A percentile compares a stretch with the other conserved stretches of the same genome.
These are phyloP conservation scores for Sphagnurus paluster DNA, from an alignment of 1,284 basidiomycete species.

Conservation along the genomic window DNA sequence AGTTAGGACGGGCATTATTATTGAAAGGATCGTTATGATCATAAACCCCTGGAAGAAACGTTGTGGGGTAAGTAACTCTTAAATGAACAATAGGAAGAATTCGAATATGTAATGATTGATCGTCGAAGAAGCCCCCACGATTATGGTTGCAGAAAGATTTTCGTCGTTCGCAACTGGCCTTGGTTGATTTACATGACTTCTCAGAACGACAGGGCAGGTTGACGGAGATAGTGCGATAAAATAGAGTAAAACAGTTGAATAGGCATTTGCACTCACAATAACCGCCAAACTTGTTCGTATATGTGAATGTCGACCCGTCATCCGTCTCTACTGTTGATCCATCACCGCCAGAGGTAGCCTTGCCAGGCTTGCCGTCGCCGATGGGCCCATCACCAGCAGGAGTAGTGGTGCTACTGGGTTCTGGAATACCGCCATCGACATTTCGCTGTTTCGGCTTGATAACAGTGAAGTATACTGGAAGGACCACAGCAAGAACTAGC, in stretches of 20 bases:
- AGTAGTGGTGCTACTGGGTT: slow-evolving; percentile 17
- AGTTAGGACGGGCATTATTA: slow-evolving; percentile 65
- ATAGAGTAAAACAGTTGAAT: not conserved
- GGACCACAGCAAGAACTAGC: slow-evolving; percentile 48
- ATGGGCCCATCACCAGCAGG: slow-evolving; percentile 12
- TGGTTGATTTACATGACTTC: too few species aligned
- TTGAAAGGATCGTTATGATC: slow-evolving; percentile 76
- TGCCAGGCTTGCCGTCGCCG: slow-evolving; percentile 1
- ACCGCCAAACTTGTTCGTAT: slow-evolving; percentile 72
- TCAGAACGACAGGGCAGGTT: too few species aligned
- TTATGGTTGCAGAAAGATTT: not conserved
- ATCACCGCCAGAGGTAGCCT: slow-evolving; percentile 55
- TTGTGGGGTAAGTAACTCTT: slow-evolving; percentile 9
- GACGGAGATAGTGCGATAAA: too few species aligned
- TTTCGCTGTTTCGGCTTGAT: slow-evolving; percentile 42
- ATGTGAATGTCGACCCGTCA: slow-evolving; percentile 66
- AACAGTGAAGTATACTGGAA: slow-evolving; percentile 57
- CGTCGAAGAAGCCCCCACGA: not conserved
- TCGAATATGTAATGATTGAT: not conserved
- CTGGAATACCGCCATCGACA: slow-evolving; percentile 8
- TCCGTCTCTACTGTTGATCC: slow-evolving; percentile 62
- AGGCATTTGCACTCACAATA: slow-evolving; percentile 51
- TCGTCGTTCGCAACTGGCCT: too few species aligned
- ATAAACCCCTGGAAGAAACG: slow-evolving; percentile 41
- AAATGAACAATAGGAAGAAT: slow-evolving; percentile 1